Conservation (phyloP, 75 land plant species). For the Ceratopteris richardii region DNA sequence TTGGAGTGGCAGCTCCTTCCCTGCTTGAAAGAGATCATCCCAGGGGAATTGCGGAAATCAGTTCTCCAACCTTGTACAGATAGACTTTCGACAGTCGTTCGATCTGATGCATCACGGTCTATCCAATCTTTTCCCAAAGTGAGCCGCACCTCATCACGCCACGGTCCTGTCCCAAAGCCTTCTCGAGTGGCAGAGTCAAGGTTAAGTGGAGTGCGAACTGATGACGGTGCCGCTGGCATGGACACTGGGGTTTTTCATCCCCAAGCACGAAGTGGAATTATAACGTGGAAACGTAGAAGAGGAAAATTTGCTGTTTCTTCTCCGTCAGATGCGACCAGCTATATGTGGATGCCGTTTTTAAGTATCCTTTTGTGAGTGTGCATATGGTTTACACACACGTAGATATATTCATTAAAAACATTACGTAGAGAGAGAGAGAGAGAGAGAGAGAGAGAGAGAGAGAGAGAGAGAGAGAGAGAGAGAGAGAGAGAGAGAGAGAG, state of each 20-base stretch:
- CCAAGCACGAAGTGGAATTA: background rate
- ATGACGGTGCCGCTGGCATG: background rate
- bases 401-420: too few relatives aligned
- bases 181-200: background rate
- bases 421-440: too few relatives aligned
- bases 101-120: too few relatives aligned
- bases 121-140: slow-evolving; percentile 1
- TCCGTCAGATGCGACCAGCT: background rate
- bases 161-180: too few relatives aligned
- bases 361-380: slow-evolving; percentile 14
- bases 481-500: too few relatives aligned
- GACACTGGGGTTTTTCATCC: background rate
- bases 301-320: slow-evolving; percentile 12
- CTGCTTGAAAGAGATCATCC: slow-evolving; percentile 1
- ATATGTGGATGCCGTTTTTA: slow-evolving; percentile 12
- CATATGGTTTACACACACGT: too few relatives aligned
- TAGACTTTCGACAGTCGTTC: background rate
- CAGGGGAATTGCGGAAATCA: slow-evolving; percentile 3
- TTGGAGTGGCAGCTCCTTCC: slow-evolving; percentile 1
- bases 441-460: too few relatives aligned
- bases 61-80: background rate
- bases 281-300: slow-evolving; percentile 13
- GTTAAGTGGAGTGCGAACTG: background rate
- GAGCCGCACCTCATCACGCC: too few relatives aligned
- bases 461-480: too few relatives aligned